phyloP scores from a whole-genome alignment of 2,329 filamentous ascomycete species.

The Cladophialophora chaetospira region DNA sequence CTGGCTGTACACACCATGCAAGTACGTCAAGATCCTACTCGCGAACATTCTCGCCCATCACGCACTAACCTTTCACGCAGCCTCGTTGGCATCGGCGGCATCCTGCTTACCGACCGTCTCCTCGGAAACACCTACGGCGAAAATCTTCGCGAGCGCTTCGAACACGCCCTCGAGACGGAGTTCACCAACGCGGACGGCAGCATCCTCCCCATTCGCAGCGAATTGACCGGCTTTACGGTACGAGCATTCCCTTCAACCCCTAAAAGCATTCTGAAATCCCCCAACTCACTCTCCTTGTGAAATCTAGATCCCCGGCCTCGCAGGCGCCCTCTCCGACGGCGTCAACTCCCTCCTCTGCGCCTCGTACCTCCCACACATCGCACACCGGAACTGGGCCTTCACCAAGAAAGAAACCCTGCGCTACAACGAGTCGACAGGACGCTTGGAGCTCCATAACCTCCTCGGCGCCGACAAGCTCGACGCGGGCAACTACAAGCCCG shows the following conservation, averaged over 20 bases:
- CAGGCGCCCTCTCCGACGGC: conserved; percentile 22
- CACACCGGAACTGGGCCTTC: conserved; percentile 30
- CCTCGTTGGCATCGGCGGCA: conserved; percentile 20
- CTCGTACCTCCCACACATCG: conserved; percentile 25
- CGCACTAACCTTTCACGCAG: not conserved
- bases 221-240: conserved; percentile 27
- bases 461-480: conserved; percentile 29
- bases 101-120: conserved; percentile 14
- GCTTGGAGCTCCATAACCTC: conserved; percentile 19
- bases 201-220: conserved; percentile 25
- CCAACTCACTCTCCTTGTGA: not conserved
- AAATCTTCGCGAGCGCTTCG: conserved; percentile 16
- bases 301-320: conserved; percentile 21
- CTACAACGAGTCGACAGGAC: conserved; percentile 16
- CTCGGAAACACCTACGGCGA: conserved; percentile 17
- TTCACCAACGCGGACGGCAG: conserved; percentile 24
- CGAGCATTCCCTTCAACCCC: not conserved
- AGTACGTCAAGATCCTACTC: conserved; percentile 13
- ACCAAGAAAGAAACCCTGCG: conserved; percentile 21
- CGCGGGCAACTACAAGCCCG: conserved; percentile 27
- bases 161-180: conserved; percentile 21
- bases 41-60: too few relatives aligned
- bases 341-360: conserved; percentile 28
- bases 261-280: not conserved
- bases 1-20: conserved; percentile 27